These are phyloP conservation scores for Batkoa obscura DNA, from an alignment of 371 early-diverging fungal genomes.

Conservation along the genomic window DNA sequence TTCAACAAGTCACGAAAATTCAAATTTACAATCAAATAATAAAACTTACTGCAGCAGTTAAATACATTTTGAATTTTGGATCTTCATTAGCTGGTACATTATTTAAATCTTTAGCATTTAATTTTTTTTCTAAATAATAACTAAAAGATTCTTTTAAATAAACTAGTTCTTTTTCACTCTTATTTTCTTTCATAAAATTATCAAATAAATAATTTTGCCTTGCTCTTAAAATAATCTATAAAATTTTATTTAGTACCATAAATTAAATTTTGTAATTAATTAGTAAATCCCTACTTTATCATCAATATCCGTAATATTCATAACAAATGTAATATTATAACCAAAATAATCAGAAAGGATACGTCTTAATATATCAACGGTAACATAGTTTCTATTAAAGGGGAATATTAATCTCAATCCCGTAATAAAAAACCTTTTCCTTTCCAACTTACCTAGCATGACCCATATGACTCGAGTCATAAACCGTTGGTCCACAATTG, in stretches of 20 bases:
- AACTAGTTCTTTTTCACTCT: conserved; percentile 23
- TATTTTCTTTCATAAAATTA: conserved; percentile 24
- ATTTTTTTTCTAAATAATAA: conserved; percentile 36
- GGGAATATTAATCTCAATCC: neutral
- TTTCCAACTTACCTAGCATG: conserved; percentile 51
- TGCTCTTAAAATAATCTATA: conserved; percentile 76
- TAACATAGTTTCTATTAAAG: conserved; percentile 66
- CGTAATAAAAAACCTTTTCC: neutral
- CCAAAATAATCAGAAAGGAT: conserved; percentile 91
- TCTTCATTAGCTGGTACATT: neutral
- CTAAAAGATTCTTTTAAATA: conserved; percentile 22
- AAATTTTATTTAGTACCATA: conserved; percentile 11
- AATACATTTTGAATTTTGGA: conserved; percentile 1
- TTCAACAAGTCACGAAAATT: too few relatives aligned
- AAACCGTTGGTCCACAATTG: conserved; percentile 99
- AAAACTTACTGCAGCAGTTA: neutral
- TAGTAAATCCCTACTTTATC: conserved; percentile 56
- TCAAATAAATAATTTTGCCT: conserved; percentile 70
- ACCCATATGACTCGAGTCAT: conserved; percentile 97
- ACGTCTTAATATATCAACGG: conserved; percentile 91
- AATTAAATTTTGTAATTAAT: conserved; percentile 7
- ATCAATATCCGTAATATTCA: conserved; percentile 99
- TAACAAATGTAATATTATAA: conserved; percentile 89
- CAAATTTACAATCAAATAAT: too few relatives aligned
- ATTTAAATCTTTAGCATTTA: conserved; percentile 10